A percentile compares a stretch with the other conserved stretches of the same genome.
Conservation (phyloP, 2,329 filamentous ascomycete species). For the Bertia moriformis region DNA sequence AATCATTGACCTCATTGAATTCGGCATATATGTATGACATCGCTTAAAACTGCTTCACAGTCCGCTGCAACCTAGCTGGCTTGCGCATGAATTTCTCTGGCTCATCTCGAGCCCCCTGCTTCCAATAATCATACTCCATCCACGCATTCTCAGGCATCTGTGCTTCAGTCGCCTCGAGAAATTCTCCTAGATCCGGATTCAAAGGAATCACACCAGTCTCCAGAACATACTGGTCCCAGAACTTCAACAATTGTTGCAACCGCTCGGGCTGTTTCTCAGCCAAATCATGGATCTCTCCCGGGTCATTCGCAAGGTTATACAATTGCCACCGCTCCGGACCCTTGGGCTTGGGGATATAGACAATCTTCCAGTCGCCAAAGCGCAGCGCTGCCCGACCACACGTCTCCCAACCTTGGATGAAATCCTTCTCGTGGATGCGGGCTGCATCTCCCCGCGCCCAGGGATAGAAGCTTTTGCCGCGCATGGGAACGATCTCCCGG, state of each 20-base stretch:
- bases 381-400: slow-evolving; percentile 17
- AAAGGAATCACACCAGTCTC: slow-evolving; percentile 46
- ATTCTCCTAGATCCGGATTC: slow-evolving; percentile 39
- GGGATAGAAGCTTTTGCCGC: slow-evolving; percentile 17
- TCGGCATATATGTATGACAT: slow-evolving; percentile 3
- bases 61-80: slow-evolving; percentile 16
- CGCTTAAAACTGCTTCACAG: slow-evolving; percentile 15
- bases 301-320: slow-evolving; percentile 27
- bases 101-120: slow-evolving; percentile 23
- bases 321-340: slow-evolving; percentile 32
- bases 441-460: slow-evolving; percentile 11
- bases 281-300: slow-evolving; percentile 26
- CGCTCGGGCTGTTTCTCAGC: slow-evolving; percentile 14
- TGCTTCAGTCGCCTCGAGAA: slow-evolving; percentile 43
- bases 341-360: slow-evolving; percentile 31
- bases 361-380: slow-evolving; percentile 20
- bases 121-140: slow-evolving; percentile 55
- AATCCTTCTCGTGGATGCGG: slow-evolving; percentile 18
- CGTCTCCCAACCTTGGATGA: slow-evolving; percentile 20
- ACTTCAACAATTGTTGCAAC: slow-evolving; percentile 14
- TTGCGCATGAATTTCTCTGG: slow-evolving; percentile 24
- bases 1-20: no score
- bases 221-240: slow-evolving; percentile 22
- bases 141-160: slow-evolving; percentile 52
- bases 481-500: slow-evolving; percentile 15